Percentiles rank a stretch among this genome's conserved stretches.
Conservation (phyloP, 2,329 filamentous ascomycete genomes). For the Hymenoscyphus repandus region DNA sequence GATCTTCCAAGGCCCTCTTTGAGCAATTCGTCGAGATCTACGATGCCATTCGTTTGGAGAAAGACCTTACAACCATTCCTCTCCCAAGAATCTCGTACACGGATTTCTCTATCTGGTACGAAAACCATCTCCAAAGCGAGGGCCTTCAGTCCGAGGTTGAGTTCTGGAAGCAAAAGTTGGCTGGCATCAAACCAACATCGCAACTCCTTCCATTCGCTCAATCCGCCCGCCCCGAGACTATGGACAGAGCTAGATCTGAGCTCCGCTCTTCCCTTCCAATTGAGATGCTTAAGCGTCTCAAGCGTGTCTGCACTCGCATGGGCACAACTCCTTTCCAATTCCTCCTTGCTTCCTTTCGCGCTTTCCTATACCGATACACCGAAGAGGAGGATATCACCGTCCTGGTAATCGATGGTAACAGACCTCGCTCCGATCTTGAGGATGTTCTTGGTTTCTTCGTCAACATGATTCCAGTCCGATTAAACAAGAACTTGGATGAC, state of each 20-base stretch:
- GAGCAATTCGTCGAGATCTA: conserved; percentile 3
- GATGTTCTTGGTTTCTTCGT: conserved; percentile 4
- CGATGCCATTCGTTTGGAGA: neutral
- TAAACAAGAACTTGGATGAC: conserved; percentile 2
- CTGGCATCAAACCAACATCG: conserved; percentile 3
- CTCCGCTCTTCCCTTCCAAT: neutral
- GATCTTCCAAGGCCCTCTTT: conserved; percentile 1
- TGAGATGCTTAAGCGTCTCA: neutral
- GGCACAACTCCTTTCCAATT: conserved; percentile 1
- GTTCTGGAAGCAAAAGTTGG: conserved; percentile 3
- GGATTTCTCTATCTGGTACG: conserved; percentile 2
- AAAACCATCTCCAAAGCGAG: neutral
- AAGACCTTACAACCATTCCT: neutral
- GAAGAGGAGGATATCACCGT: conserved; percentile 3
- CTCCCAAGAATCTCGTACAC: conserved; percentile 1
- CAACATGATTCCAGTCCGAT: conserved; percentile 2
- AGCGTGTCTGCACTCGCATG: conserved; percentile 2
- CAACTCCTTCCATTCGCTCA: conserved; percentile 1
- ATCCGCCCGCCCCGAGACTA: neutral
- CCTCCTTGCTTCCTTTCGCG: conserved; percentile 1
- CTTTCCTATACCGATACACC: conserved; percentile 1
- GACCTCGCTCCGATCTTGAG: conserved; percentile 3
- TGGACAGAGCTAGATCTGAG: neutral
- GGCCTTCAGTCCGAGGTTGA: conserved; percentile 1
- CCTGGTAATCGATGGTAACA: conserved; percentile 3